Conservation (phyloP, 306 rosid species). For the Sophora flavescens region DNA sequence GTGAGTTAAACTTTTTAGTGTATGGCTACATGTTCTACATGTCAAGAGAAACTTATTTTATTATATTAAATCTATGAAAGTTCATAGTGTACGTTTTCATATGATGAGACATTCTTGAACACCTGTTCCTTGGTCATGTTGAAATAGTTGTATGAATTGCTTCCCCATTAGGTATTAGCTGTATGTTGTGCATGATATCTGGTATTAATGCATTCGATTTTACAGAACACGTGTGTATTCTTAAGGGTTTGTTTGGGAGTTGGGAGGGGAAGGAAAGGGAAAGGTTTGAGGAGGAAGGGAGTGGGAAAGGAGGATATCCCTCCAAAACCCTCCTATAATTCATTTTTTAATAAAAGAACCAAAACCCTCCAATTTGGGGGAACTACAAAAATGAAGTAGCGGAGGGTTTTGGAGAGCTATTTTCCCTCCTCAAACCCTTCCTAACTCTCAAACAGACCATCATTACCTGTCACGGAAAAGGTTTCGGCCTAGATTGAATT, state of each 20-base stretch:
- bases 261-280: too few species aligned
- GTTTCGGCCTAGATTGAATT: slow-evolving; percentile 18
- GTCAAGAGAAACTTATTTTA: slow-evolving; percentile 11
- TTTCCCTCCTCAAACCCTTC: too few species aligned
- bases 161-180: not conserved
- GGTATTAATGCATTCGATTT: not conserved
- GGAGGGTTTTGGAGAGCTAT: too few species aligned
- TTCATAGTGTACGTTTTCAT: slow-evolving; percentile 17
- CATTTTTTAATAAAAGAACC: too few species aligned
- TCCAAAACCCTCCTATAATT: too few species aligned
- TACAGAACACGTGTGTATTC: not conserved
- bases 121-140: slow-evolving; percentile 1
- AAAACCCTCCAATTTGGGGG: too few species aligned
- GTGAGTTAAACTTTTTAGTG: slow-evolving; percentile 3
- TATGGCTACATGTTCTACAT: slow-evolving; percentile 25
- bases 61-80: slow-evolving; percentile 11
- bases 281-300: too few species aligned
- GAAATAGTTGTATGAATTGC: slow-evolving; percentile 9
- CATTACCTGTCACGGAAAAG: slow-evolving; percentile 13
- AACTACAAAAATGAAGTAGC: too few species aligned
- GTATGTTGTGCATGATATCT: slow-evolving; percentile 18
- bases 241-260: not conserved
- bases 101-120: slow-evolving; percentile 17
- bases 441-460: not conserved
- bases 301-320: too few species aligned